Conservation (phyloP, 192 early-diverging fungal species). For the Umbelopsis ramanniana region DNA sequence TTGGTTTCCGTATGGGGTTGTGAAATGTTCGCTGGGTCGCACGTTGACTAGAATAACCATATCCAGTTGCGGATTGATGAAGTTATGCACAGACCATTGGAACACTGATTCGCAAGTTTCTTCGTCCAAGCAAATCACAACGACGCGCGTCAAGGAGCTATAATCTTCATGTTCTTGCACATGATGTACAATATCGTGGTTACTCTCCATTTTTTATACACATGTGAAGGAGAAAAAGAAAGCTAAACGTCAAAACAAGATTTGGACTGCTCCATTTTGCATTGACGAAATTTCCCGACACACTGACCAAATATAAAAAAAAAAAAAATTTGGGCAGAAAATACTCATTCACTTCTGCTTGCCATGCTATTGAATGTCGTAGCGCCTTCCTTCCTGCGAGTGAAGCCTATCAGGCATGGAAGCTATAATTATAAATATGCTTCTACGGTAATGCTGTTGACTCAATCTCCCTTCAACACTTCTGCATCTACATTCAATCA, state of each 20-base stretch:
- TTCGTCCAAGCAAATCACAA: conserved; percentile 32
- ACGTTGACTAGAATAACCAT: conserved; percentile 36
- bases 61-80: conserved; percentile 32
- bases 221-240: not conserved
- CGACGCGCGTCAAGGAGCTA: conserved; percentile 22
- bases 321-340: too few relatives aligned
- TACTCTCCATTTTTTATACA: not conserved
- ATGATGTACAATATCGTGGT: conserved; percentile 15
- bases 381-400: too few relatives aligned
- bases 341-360: too few relatives aligned
- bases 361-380: too few relatives aligned
- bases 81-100: conserved; percentile 36
- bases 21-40: conserved; percentile 29
- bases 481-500: conserved; percentile 1
- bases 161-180: conserved; percentile 6
- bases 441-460: not conserved
- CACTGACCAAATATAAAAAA: too few relatives aligned
- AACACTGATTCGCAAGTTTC: conserved; percentile 25
- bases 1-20: conserved; percentile 31
- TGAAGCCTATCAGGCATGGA: not conserved
- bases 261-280: too few relatives aligned
- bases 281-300: too few relatives aligned
- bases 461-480: not conserved
- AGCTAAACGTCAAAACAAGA: too few relatives aligned
- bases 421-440: not conserved